A percentile compares a stretch with the other conserved stretches of the same genome.
Conservation (phyloP, 805 yeast genomes). For the Candida nonsorbophila region DNA sequence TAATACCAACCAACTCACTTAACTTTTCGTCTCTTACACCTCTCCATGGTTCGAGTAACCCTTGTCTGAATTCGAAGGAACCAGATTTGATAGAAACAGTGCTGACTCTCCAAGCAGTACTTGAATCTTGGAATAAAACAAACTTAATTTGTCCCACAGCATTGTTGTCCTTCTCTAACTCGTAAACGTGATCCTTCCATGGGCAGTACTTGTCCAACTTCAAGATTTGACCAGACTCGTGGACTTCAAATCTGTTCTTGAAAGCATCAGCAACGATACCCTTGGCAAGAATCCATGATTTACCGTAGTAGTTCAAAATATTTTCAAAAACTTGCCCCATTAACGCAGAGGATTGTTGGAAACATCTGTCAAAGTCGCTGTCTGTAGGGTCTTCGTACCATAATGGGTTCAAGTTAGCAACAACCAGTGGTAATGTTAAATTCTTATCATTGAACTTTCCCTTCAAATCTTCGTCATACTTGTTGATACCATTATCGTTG, state of each 20-base stretch:
- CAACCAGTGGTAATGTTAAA: slow-evolving; percentile 72
- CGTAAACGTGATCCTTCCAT: slow-evolving; percentile 91
- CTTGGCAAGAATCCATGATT: slow-evolving; percentile 90
- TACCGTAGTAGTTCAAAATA: slow-evolving; percentile 65
- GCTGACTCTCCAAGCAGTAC: slow-evolving; percentile 75
- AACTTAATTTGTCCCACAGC: slow-evolving; percentile 52
- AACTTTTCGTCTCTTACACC: slow-evolving; percentile 90
- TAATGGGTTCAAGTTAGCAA: slow-evolving; percentile 75
- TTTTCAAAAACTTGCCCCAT: slow-evolving; percentile 80
- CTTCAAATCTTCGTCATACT: slow-evolving; percentile 50
- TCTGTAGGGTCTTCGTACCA: slow-evolving; percentile 73
- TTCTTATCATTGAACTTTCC: slow-evolving; percentile 68
- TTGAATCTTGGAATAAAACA: slow-evolving; percentile 76
- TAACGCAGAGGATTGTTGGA: slow-evolving; percentile 64
- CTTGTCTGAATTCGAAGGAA: slow-evolving; percentile 79
- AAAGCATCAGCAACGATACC: slow-evolving; percentile 70
- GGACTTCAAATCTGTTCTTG: slow-evolving; percentile 51
- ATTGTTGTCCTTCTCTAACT: slow-evolving; percentile 57
- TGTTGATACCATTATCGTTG: slow-evolving; percentile 87
- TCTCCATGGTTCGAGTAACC: slow-evolving; percentile 88
- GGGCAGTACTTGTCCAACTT: slow-evolving; percentile 77
- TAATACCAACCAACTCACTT: slow-evolving; percentile 69
- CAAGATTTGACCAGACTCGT: slow-evolving; percentile 67
- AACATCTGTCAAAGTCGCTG: slow-evolving; percentile 60
- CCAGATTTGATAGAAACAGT: slow-evolving; percentile 81